Conservation (phyloP, 176 grass and related monocot species). For the Leersia perrieri region DNA sequence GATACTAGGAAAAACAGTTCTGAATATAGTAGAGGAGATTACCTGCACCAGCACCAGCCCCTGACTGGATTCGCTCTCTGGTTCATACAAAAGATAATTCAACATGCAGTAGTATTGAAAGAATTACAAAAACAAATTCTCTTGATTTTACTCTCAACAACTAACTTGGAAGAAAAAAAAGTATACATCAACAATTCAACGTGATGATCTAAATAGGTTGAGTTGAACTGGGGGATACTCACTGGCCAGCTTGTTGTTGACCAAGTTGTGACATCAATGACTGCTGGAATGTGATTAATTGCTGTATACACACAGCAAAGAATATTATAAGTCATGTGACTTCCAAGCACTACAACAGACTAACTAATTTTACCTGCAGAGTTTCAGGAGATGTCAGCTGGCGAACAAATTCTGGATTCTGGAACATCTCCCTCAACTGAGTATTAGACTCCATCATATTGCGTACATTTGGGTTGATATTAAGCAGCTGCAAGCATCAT, state of each 20-base stretch:
- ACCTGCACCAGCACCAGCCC: constrained; percentile 56
- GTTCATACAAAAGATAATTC: constrained; percentile 29
- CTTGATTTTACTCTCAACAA: neutral
- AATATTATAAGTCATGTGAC: neutral
- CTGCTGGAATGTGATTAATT: constrained; percentile 62
- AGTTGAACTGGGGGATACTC: constrained; percentile 34
- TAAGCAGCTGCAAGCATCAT: constrained; percentile 46
- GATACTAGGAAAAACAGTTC: neutral
- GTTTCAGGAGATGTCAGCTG: constrained; percentile 74
- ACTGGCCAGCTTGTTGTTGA: constrained; percentile 53
- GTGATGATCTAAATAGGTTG: neutral
- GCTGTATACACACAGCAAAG: constrained; percentile 34
- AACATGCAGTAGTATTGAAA: constrained; percentile 19
- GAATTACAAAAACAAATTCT: neutral
- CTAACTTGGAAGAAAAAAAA: neutral
- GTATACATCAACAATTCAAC: neutral
- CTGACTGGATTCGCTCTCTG: constrained; percentile 57
- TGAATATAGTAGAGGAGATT: constrained; percentile 6
- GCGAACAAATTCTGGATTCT: constrained; percentile 79
- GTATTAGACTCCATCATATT: constrained; percentile 62
- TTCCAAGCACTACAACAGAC: constrained; percentile 11
- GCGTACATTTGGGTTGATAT: constrained; percentile 55
- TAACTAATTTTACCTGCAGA: constrained; percentile 55
- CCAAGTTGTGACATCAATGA: constrained; percentile 54
- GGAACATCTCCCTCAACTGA: constrained; percentile 74